Conservation (phyloP, 805 yeast species). For the Saccharomycopsis babjevae region DNA sequence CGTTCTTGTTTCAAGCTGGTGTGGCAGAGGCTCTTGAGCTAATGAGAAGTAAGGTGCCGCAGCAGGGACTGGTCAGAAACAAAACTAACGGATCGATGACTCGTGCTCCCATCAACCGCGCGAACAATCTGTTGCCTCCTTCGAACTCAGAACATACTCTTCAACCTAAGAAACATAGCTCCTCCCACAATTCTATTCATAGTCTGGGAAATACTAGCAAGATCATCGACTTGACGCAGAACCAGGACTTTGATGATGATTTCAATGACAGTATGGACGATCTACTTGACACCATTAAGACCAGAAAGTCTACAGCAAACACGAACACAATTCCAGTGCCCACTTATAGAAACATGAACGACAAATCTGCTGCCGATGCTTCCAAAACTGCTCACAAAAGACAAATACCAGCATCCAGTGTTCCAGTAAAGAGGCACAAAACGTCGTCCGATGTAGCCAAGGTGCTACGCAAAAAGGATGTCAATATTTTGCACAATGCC, state of each 20-base stretch:
- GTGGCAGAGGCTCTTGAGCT: background rate
- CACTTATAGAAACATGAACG: background rate
- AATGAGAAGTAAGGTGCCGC: background rate
- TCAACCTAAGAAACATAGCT: background rate
- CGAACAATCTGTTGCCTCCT: background rate
- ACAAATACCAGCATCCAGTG: background rate
- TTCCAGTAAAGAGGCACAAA: background rate
- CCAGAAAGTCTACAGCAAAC: background rate
- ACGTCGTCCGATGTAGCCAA: background rate
- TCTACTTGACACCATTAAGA: background rate
- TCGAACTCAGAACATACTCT: background rate
- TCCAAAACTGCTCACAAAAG: background rate
- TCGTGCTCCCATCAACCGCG: background rate
- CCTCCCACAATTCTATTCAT: background rate
- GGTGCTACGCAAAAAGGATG: background rate
- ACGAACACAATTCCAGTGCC: background rate
- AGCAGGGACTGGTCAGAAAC: background rate
- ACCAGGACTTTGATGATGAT: slow-evolving; percentile 9
- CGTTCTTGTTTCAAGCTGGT: background rate
- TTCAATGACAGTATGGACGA: slow-evolving; percentile 13
- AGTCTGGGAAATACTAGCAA: background rate
- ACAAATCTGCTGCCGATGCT: background rate
- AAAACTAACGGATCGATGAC: background rate
- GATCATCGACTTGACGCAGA: slow-evolving; percentile 11
- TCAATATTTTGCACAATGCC: background rate